Evolutionary conservation across 352 stramenopile species (phyloP).

Genomic region (Pythium insidiosum): DNA sequence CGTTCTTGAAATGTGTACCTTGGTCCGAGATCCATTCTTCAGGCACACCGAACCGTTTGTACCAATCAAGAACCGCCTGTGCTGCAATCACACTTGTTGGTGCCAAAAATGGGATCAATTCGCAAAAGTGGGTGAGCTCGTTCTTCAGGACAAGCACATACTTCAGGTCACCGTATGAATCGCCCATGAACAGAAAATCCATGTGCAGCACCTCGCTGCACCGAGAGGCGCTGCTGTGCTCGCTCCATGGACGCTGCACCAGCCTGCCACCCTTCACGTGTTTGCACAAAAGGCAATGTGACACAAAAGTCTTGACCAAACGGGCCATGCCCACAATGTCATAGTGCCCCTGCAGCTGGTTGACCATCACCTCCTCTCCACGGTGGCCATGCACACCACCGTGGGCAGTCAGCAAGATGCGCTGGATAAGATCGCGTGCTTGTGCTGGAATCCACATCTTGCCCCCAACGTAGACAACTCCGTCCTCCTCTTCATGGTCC

Average conservation of each 20-base stretch:
- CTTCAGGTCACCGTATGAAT: slow-evolving; percentile 2
- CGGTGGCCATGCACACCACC: too few relatives aligned
- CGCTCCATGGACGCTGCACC: slow-evolving; percentile 5
- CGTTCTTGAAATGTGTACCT: slow-evolving; percentile 20
- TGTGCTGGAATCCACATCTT: too few relatives aligned
- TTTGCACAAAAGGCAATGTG: slow-evolving; percentile 7
- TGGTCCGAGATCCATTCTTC: slow-evolving; percentile 11
- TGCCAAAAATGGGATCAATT: not conserved
- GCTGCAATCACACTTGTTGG: slow-evolving; percentile 4
- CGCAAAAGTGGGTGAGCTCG: too few relatives aligned
- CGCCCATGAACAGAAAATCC: slow-evolving; percentile 6
- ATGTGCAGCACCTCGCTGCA: slow-evolving; percentile 4
- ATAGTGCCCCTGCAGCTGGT: slow-evolving; percentile 1
- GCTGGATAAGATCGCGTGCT: too few relatives aligned
- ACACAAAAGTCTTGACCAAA: not conserved
- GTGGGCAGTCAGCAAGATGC: too few relatives aligned
- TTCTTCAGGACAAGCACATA: slow-evolving; percentile 9
- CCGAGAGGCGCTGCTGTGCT: not conserved
- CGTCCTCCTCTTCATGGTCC: too few relatives aligned
- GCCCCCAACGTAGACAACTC: too few relatives aligned
- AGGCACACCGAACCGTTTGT: slow-evolving; percentile 9
- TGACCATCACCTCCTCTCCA: slow-evolving; percentile 1
- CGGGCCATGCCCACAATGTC: not conserved
- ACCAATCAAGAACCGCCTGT: slow-evolving; percentile 9
- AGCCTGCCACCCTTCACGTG: slow-evolving; percentile 7